Percentiles rank a stretch among this genome's conserved stretches.
Conservation (phyloP, 768 basidiomycete genomes). For the Boletales sp. region DNA sequence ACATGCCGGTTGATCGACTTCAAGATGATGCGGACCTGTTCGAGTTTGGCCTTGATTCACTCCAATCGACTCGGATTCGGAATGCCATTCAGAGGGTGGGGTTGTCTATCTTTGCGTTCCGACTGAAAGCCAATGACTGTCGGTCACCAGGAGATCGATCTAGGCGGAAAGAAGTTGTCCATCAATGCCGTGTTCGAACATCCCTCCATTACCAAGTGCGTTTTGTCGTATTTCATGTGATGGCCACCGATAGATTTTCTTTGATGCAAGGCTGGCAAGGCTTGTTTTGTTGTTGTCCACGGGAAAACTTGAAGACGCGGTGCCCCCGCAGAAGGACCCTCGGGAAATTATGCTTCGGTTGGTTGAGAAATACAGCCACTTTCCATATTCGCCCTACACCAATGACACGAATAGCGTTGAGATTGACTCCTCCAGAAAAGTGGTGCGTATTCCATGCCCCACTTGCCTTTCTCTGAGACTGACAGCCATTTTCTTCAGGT, state of each 20-base stretch:
- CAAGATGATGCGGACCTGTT: constrained; percentile 38
- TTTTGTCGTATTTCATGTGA: not conserved
- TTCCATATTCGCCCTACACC: not conserved
- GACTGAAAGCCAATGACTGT: constrained; percentile 11
- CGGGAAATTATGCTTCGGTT: constrained; percentile 42
- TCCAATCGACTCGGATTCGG: constrained; percentile 49
- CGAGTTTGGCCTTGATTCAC: constrained; percentile 50
- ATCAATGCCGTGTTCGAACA: constrained; percentile 46
- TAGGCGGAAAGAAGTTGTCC: constrained; percentile 19
- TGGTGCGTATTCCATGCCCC: constrained; percentile 8
- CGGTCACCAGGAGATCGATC: constrained; percentile 14
- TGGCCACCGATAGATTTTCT: no score
- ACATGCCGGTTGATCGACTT: not conserved
- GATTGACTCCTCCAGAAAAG: constrained; percentile 4
- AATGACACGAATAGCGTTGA: constrained; percentile 11
- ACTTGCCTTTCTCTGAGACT: no score
- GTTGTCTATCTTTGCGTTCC: constrained; percentile 26
- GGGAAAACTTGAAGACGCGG: no score
- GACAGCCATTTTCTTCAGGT: not conserved
- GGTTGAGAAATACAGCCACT: constrained; percentile 39
- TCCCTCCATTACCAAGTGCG: constrained; percentile 40
- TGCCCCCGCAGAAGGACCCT: not conserved
- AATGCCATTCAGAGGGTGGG: constrained; percentile 43
- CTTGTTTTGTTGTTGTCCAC: no score
- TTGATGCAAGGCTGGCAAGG: no score